Evolutionary conservation across 148 eudicot species (phyloP), one percentile per base, ranked within the genome.

Genomic region (Rhododendron ferrugineum): DNA sequence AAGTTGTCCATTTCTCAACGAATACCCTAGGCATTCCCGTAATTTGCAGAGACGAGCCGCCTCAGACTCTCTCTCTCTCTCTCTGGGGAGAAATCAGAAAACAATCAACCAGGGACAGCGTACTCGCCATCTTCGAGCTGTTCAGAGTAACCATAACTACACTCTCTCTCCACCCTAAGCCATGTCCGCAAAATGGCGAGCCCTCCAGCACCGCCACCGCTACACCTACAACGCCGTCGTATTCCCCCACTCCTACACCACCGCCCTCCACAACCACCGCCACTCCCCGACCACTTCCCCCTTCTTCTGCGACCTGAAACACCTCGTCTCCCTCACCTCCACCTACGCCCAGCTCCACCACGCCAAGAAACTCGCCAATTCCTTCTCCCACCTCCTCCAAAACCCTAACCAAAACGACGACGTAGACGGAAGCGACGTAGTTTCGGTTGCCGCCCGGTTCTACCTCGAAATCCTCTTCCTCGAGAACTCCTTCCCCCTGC

Each of bases 141-240:
- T 32, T 34, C 60, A 68, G 26, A 47, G 44, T 28, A 15, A 22
- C 11, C 44, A 8, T 42, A 36, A n/a, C 32, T 23, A 11, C 30
- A 34, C 30, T 50, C 50, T 74, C 66, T 58, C 42, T 80, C 46
- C 52, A 68, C 49, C 16, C 36, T 10, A 44, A 66, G 89, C 9
- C 62, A 97, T 97, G 99, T 97, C 99, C 18, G 97, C 98, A 0
- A 97, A 94, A 88, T 97, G 99, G 98, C 93, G 99, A 83, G 98
- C 99, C 3, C 70, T 97, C 78, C 99, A 97, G 86, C 99, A 94
- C 77, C 98, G 99, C 86, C 99, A 97, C 88, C 95, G 95, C 56
- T 97, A 95, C 87, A 95, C 98, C 11, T 97, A 95, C 92, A 92
- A 88, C 83, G 94, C 98, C 56, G 92, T 97, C 22, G 56, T 89